phyloP scores from a whole-genome alignment of 441 rosid genomes.

The Eugenia klotzschiana region DNA sequence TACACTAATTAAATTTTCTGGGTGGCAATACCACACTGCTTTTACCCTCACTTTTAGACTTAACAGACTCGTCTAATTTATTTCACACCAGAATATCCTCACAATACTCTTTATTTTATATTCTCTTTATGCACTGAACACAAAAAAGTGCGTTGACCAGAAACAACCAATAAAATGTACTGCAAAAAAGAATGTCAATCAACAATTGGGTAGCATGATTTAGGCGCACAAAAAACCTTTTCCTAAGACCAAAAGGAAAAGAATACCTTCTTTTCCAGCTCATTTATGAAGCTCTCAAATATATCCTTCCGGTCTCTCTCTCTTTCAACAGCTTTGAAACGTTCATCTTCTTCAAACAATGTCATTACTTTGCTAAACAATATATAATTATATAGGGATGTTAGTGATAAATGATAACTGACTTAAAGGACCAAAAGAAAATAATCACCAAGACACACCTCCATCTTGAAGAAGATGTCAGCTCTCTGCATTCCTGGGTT shows the following conservation, averaged over 20 bases:
- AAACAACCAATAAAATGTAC: neutral
- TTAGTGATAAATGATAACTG: conserved; percentile 2
- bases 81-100: neutral
- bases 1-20: neutral
- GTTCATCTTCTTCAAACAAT: conserved; percentile 50
- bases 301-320: conserved; percentile 61
- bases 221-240: neutral
- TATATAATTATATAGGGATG: conserved; percentile 3
- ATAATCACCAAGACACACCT: conserved; percentile 27
- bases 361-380: conserved; percentile 46
- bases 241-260: neutral
- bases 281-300: conserved; percentile 44
- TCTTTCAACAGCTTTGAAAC: conserved; percentile 54
- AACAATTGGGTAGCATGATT: neutral
- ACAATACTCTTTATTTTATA: neutral
- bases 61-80: neutral
- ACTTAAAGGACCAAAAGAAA: neutral
- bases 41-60: neutral
- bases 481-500: conserved; percentile 37
- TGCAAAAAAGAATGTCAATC: neutral
- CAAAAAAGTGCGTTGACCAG: neutral
- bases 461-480: conserved; percentile 61
- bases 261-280: conserved; percentile 41
- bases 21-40: neutral
- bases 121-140: neutral